Evolutionary conservation across 23 red algal species (phyloP).

Genomic region (Cyanidium caldarium): DNA sequence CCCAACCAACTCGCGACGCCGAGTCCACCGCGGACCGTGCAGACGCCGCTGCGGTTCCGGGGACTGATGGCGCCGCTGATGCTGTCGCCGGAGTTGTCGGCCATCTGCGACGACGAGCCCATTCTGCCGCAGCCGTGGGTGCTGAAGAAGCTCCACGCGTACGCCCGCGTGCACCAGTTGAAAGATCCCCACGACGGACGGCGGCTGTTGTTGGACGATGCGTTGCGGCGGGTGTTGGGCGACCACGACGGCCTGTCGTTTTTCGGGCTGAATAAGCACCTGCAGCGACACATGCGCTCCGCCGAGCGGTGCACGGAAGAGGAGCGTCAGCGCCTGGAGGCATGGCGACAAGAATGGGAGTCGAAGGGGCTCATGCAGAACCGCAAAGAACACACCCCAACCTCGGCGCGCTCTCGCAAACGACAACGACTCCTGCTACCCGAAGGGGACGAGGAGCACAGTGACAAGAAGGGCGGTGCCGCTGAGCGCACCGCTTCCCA

Average conservation of each 20-base stretch:
- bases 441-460: background rate
- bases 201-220: background rate
- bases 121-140: background rate
- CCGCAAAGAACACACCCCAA: background rate
- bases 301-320: background rate
- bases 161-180: background rate
- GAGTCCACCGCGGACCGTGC: too few species aligned
- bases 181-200: background rate
- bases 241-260: background rate
- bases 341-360: background rate
- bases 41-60: background rate
- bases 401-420: too few species aligned
- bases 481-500: background rate
- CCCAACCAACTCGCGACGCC: background rate
- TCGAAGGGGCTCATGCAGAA: background rate
- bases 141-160: background rate
- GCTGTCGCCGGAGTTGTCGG: background rate
- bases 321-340: background rate
- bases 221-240: background rate
- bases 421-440: background rate
- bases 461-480: background rate
- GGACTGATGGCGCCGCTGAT: conserved; percentile 3
- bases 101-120: background rate
- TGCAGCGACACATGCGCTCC: background rate
- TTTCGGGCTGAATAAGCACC: background rate